Base-by-base conservation (phyloP, 176 grass and related monocot species). In the Melocanna baccifera region DNA sequence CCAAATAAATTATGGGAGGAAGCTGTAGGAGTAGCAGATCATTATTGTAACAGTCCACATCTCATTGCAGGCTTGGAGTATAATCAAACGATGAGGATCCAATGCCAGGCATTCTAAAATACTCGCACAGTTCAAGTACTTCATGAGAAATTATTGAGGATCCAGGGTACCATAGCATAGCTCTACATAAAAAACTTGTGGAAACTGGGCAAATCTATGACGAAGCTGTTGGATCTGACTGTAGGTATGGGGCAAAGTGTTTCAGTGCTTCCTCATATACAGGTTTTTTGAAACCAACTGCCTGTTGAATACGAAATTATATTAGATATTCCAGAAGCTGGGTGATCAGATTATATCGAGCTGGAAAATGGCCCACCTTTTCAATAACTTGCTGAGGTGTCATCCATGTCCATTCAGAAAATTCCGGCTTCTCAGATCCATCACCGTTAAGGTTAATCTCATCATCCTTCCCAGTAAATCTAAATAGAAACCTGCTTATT, bases 401-500 rank as follows among this genome's bases (percentile, higher is more conserved):
- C 96, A 96, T 90, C 96, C 93, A 96, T 67, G 85, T 74, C 91
- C 93, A 99, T 56, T 87, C 89, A 29, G 22, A 86, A 67, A 99
- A 99, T 91, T 99, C 96, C 2, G 93, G 96, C 70, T 92, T 99
- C 90, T 99, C 93, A 30, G 93, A 88, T 63, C 93, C 96, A 30
- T 99, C 96, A 40, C 93, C 90, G 28, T 82, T 85, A 65, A 99
- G 91, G 84, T 96, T 92, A 62, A 99, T 92, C 71, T 94, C 96
- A 50, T 92, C 91, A 22, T 99, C 93, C 0, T 80, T 91, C 78
- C 96, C 96, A 5, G 91, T 94, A 57, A 99, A 90, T 85, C 81
- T 92, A 81, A 96, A 83, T 45, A 96, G 81, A 80, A 99, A 99
- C 96, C 93, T 99, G 69, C 50, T 74, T n/a, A 40, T 84, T 70